Base-by-base conservation (phyloP, 352 stramenopile genomes). In the Peronosclerospora sorghi region DNA sequence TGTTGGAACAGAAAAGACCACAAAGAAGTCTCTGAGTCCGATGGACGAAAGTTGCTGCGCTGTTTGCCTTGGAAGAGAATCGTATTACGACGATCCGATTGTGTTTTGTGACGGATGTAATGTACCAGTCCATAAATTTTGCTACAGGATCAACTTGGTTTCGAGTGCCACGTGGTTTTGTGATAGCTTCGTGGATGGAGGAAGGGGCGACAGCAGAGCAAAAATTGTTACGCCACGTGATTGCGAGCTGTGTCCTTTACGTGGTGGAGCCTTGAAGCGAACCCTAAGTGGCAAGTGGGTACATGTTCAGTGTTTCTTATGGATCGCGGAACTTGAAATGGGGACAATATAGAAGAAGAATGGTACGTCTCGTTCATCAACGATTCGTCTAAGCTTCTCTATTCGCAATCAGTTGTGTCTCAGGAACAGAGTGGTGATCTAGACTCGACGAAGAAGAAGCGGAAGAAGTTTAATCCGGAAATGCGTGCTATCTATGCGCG, bases 101-200 rank as follows among this genome's bases (percentile, higher is more conserved):
- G 65, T 96, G 2, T 94, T 91, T 52, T 96, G 86, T 38, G 86
- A 94, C 36, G 80, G 80, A 4, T 96, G 86, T 40, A 65, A 94
- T 48, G 59, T 89, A 14, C 64, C 72, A 3, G 79, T 95, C 2
- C 86, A 96, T 57, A 83, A 96, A 53, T 83, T 81, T 45, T 96
- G 86, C 60, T 96, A 95, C 39, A 80, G 79, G 4, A 70, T 96
- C 9, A 54, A 54, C 5, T 12, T 41, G 2, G 41, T 95, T 9
- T 81, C 83, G 1, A 65, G 44, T 40, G 80, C 67, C 4, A 77
- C 88, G 12, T 96, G 82, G 80, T 90, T 81, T 35, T 96, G 87
- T 37, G 80, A 91, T 26, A 48, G 49, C 8, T 89, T 68, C 57
- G 45, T 41, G 4, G 52, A 57, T 15, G 9, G 17, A 19, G 24